Base-by-base conservation (phyloP, 179 eudicot species). In the Patellifolia procumbens region DNA sequence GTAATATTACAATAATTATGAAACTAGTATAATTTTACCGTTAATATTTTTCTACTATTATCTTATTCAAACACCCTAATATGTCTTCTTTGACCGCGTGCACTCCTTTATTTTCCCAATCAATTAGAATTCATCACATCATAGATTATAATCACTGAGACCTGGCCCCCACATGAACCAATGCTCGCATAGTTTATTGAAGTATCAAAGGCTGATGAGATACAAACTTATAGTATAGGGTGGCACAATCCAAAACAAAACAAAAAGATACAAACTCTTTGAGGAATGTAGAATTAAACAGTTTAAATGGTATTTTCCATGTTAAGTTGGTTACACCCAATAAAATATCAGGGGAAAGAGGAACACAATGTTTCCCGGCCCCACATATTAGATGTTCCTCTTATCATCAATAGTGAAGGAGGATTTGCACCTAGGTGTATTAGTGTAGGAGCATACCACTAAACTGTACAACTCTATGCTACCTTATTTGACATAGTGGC, bases 401-500 rank as follows among this genome's bases (percentile, higher is more conserved):
- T 42, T 55, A 55, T 32, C n/a, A 43, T 43, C 24, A 53, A 74
- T 17, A 79, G 42, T 9, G 61, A 74, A 60, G 81, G 73, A 69
- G 59, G 31, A 42, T 16, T 69, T 48, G 58, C 24, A 48, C 24
- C 58, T 46, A 46, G 39, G 32, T 46, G 48, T 48, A 69, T 17
- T 5, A 45, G 28, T 39, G 58, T 7, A 24, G 81, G 77, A 59
- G 45, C 79, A 81, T 73, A 68, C 68, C 76, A 74, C 81, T 43
- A 81, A 78, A 76, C 20, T 80, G 80, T 55, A 60, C 67, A 79
- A 69, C 61, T 61, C 17, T 68, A 32, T 83, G 87, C 68, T 79
- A 79, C 85, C 91, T 73, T 35, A 75, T 16, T 83, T 60, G 73
- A 82, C 79, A 83, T 51, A 42, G 76, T 85, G 88, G 89, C 83